Evolutionary conservation across 768 basidiomycete species (phyloP).

Genomic region (Xerocomellus chrysenteron): DNA sequence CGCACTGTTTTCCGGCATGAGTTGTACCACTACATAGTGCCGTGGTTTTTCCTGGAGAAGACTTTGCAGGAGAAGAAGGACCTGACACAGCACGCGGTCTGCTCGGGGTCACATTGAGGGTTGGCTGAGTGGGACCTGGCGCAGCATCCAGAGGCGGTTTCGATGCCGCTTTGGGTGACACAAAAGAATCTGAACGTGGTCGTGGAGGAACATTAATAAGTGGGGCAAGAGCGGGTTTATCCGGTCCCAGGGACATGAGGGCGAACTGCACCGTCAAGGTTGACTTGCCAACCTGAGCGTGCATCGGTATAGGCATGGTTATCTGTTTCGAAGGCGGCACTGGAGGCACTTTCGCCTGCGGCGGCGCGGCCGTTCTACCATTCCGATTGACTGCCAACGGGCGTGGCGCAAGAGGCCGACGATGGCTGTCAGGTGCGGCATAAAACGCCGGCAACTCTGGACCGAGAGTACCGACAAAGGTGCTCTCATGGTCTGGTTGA

Average conservation of each 20-base stretch:
- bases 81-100: conserved; percentile 24
- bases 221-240: conserved; percentile 18
- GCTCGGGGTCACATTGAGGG: conserved; percentile 6
- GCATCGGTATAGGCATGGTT: conserved; percentile 30
- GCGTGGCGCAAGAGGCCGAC: not conserved
- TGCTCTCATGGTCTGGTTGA: not conserved
- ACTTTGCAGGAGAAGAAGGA: conserved; percentile 17
- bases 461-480: conserved; percentile 53
- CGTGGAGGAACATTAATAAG: too few relatives aligned
- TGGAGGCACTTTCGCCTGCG: not conserved
- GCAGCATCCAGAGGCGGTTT: too few relatives aligned
- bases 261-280: conserved; percentile 23
- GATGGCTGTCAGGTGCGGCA: conserved; percentile 3
- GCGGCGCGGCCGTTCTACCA: not conserved
- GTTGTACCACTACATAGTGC: conserved; percentile 65
- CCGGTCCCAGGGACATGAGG: conserved; percentile 15
- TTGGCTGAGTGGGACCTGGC: not conserved
- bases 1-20: conserved; percentile 60
- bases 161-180: not conserved
- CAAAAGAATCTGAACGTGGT: too few relatives aligned
- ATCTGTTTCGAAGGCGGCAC: conserved; percentile 14
- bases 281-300: conserved; percentile 23
- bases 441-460: conserved; percentile 14
- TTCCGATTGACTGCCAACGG: conserved; percentile 6
- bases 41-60: conserved; percentile 17